Evolutionary conservation across 2,329 filamentous ascomycete species (phyloP), one percentile per base, ranked within the genome.

Genomic region (Exophiala bonariae): DNA sequence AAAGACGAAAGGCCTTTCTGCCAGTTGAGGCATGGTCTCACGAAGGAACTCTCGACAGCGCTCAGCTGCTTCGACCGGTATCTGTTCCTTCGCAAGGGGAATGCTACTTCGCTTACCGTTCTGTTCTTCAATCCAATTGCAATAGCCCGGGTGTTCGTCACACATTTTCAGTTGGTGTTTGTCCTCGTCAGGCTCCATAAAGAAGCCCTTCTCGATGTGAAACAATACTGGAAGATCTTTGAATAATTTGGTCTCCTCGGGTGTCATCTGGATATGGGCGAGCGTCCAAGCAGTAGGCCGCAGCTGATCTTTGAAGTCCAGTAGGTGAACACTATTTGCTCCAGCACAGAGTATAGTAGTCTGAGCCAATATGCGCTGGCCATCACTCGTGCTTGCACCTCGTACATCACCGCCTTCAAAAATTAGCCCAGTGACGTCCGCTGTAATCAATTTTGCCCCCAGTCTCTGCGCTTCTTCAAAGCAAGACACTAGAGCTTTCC

Each of bases 61-160:
- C 4, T 63, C 52, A 51, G 76, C 77, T 0, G 74, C 70, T 35
- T 74, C 71, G 0, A 69, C 56, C 0, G 77, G 78, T 43, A 66
- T 65, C 46, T 65, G 64, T 23, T 75, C 66, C 40, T 65, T 70
- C 2, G 69, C 66, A 39, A 76, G 71, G 0, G 72, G 71, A 1
- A 69, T 49, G 5, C 68, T 73, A 16, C 59, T 57, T 23, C 58
- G 54, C 18, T 65, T 59, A 6, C 62, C 65, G 23, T 58, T 48
- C 13, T 44, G 30, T 0, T 59, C 48, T 20, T 64, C 58, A 0
- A 49, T 53, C 34, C 70, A 74, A 48, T 80, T 79, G 45, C 71
- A 74, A 52, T 80, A 81, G 3, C 78, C 78, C 0, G 78, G 77
- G 48, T 80, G 77, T 54, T 81, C 77, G 51, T 81, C 78, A 35